Evolutionary conservation across 805 yeast genomes (phyloP).

Genomic region (Suhomyces tanzawaensis): DNA sequence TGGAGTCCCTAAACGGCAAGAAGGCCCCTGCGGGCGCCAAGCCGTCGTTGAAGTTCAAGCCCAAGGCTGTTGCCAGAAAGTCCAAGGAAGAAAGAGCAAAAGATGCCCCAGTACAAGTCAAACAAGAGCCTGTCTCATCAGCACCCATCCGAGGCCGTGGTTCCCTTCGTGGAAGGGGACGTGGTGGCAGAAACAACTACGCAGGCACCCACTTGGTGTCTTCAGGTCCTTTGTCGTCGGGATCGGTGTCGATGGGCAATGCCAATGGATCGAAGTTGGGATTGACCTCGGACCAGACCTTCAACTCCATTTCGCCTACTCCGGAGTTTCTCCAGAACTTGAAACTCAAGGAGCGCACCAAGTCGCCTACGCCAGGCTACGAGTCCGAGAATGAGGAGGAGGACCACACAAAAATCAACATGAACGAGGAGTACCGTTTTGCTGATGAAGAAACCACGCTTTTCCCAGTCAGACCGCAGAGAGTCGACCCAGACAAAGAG

Average conservation of each 20-base stretch:
- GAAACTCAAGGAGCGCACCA: constrained; percentile 26
- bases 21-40: constrained; percentile 30
- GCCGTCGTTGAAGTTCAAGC: constrained; percentile 72
- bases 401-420: constrained; percentile 51
- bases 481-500: constrained; percentile 33
- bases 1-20: constrained; percentile 39
- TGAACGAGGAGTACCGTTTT: constrained; percentile 58
- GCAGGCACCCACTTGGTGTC: constrained; percentile 63
- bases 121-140: constrained; percentile 29
- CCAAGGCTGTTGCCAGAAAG: constrained; percentile 83
- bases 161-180: constrained; percentile 29
- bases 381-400: constrained; percentile 39
- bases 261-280: constrained; percentile 24
- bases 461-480: constrained; percentile 70
- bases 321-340: constrained; percentile 42
- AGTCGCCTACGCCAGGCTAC: constrained; percentile 11
- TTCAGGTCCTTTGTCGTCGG: constrained; percentile 72
- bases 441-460: constrained; percentile 52
- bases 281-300: constrained; percentile 31
- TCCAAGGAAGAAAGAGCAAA: constrained; percentile 81
- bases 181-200: constrained; percentile 35
- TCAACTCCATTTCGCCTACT: constrained; percentile 31
- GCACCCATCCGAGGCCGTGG: constrained; percentile 26
- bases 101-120: constrained; percentile 55
- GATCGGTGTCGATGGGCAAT: constrained; percentile 49